Conservation (phyloP, 2,329 filamentous ascomycete genomes). For the Reticulascus tulasneorum region DNA sequence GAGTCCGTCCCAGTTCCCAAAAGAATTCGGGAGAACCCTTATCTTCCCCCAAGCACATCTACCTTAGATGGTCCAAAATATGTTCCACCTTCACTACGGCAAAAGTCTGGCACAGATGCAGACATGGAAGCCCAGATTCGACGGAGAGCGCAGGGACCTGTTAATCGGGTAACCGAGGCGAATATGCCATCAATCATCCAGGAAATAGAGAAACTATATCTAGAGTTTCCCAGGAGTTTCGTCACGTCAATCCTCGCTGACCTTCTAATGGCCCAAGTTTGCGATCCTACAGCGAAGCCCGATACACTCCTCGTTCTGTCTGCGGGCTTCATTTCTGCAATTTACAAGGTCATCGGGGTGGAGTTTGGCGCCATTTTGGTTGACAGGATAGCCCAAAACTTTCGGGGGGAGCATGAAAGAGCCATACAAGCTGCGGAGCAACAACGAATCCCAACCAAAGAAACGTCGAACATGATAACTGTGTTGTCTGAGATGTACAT, state of each 20-base stretch:
- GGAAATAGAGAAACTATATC: conserved; percentile 80
- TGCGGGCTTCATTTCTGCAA: conserved; percentile 81
- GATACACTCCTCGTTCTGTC: conserved; percentile 90
- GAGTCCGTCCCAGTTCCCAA: conserved; percentile 31
- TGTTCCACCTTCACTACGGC: conserved; percentile 79
- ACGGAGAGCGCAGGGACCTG: conserved; percentile 78
- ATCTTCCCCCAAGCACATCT: conserved; percentile 64
- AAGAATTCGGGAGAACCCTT: conserved; percentile 75
- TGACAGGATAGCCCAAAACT: too few species aligned
- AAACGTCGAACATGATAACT: conserved; percentile 72
- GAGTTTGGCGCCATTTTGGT: conserved; percentile 89
- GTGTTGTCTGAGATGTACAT: conserved; percentile 86
- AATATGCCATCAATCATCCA: conserved; percentile 81
- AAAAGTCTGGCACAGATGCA: conserved; percentile 56
- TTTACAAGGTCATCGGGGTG: conserved; percentile 82
- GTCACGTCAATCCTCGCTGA: conserved; percentile 79
- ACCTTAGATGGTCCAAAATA: conserved; percentile 62
- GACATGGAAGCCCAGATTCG: conserved; percentile 67
- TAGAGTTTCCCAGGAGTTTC: conserved; percentile 78
- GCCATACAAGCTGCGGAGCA: conserved; percentile 29
- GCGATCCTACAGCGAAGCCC: conserved; percentile 70
- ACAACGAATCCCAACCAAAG: conserved; percentile 42
- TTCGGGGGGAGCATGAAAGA: conserved; percentile 61
- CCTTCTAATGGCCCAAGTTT: conserved; percentile 73
- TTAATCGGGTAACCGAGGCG: conserved; percentile 90